Conservation (phyloP, 163 green algal genomes). For the Coccomyxa subellipsoidea region DNA sequence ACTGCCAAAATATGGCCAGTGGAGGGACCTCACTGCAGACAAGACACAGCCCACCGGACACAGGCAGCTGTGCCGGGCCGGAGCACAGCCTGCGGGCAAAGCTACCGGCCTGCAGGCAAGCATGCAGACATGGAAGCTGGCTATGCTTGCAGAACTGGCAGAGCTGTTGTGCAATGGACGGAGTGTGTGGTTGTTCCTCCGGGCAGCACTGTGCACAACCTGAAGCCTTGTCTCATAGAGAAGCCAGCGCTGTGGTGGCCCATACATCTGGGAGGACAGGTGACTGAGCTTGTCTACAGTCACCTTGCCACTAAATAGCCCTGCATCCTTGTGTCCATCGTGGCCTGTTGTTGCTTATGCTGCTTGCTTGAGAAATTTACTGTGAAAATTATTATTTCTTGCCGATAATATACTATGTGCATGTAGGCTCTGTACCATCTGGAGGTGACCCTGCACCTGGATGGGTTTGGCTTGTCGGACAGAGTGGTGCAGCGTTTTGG, state of each 20-base stretch:
- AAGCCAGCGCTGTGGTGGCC: constrained; percentile 6
- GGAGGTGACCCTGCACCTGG: neutral
- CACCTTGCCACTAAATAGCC: no score
- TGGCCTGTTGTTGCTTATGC: neutral
- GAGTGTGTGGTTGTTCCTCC: neutral
- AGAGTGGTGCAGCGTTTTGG: neutral
- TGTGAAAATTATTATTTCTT: neutral
- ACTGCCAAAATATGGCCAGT: neutral
- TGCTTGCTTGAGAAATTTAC: no score
- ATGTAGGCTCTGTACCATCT: constrained; percentile 1
- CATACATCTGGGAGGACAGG: constrained; percentile 1
- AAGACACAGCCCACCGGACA: neutral
- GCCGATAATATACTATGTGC: neutral
- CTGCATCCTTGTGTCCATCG: no score
- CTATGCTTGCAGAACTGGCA: neutral
- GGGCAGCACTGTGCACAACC: neutral
- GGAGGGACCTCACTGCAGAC: neutral
- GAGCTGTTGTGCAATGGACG: neutral
- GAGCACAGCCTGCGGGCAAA: neutral
- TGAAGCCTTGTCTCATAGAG: neutral
- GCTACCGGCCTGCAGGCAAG: neutral
- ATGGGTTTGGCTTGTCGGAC: neutral
- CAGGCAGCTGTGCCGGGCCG: neutral
- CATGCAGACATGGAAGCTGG: neutral
- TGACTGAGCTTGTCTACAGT: neutral